Percentiles rank a stretch among this genome's conserved stretches.
Evolutionary conservation across 2,329 filamentous ascomycete species (phyloP).

Genomic region (Epichloe elymi): DNA sequence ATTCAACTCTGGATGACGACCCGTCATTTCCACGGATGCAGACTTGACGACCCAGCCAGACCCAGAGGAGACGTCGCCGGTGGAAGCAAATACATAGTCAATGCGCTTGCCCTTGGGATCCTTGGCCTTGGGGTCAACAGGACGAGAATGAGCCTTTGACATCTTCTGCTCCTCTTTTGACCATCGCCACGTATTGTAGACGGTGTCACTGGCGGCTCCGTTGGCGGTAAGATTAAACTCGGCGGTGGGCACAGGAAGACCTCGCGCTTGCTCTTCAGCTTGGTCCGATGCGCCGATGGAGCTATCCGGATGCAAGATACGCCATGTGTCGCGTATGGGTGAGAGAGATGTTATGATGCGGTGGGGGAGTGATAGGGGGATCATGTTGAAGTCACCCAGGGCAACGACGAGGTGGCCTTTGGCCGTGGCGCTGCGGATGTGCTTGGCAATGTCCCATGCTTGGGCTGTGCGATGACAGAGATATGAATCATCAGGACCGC

Average conservation of each 20-base stretch:
- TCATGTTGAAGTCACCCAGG: constrained; percentile 92
- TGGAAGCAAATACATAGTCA: constrained; percentile 83
- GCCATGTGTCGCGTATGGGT: constrained; percentile 74
- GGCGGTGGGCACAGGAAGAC: constrained; percentile 57
- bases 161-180: constrained; percentile 54
- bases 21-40: constrained; percentile 64
- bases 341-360: constrained; percentile 67
- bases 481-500: constrained; percentile 69
- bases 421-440: constrained; percentile 69
- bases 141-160: constrained; percentile 43
- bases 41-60: constrained; percentile 54
- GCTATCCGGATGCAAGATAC: constrained; percentile 68
- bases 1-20: constrained; percentile 64
- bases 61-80: constrained; percentile 25
- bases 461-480: constrained; percentile 82
- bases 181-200: constrained; percentile 92
- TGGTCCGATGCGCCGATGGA: constrained; percentile 64
- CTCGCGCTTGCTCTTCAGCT: constrained; percentile 50
- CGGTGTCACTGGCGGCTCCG: constrained; percentile 75
- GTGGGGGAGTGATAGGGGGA: constrained; percentile 72
- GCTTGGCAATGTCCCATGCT: constrained; percentile 86
- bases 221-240: constrained; percentile 68
- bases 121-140: constrained; percentile 47
- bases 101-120: constrained; percentile 75
- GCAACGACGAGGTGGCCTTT: constrained; percentile 73